Evolutionary conservation across 352 stramenopile genomes (phyloP).

Genomic region (Phytophthora podocarpi): DNA sequence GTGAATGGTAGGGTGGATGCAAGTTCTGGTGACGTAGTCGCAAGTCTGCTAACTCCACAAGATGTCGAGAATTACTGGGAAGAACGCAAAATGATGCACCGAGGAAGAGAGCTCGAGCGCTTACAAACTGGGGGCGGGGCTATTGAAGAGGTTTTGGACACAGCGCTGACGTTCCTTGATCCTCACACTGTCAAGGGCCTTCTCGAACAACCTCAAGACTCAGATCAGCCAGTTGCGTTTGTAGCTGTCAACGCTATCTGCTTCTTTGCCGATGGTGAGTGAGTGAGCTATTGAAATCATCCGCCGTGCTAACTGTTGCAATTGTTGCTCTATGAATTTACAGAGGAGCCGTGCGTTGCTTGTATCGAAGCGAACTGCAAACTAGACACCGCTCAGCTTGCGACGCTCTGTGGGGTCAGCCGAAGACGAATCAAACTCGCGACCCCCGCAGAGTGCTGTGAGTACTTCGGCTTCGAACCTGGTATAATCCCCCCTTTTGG

Average conservation of each 20-base stretch:
- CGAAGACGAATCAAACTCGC: constrained; percentile 75
- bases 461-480: constrained; percentile 65
- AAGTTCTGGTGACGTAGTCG: constrained; percentile 8
- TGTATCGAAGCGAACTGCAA: constrained; percentile 64
- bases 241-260: constrained; percentile 75
- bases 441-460: constrained; percentile 57
- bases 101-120: constrained; percentile 15
- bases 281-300: neutral
- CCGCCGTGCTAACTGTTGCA: neutral
- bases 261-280: constrained; percentile 70
- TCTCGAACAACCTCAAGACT: constrained; percentile 25
- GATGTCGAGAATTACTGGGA: constrained; percentile 47
- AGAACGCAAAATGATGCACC: constrained; percentile 20
- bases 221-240: constrained; percentile 31
- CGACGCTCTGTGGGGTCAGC: constrained; percentile 51
- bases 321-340: neutral
- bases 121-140: neutral
- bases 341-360: constrained; percentile 59
- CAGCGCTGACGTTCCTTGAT: constrained; percentile 43
- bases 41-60: constrained; percentile 33
- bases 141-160: constrained; percentile 13
- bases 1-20: neutral
- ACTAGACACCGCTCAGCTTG: constrained; percentile 64
- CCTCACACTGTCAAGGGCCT: constrained; percentile 38
- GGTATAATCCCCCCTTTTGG: constrained; percentile 71